A percentile compares a stretch with the other conserved stretches of the same genome.
Conservation (phyloP, 495 filamentous ascomycete species). For the Annulohypoxylon maeteangense region DNA sequence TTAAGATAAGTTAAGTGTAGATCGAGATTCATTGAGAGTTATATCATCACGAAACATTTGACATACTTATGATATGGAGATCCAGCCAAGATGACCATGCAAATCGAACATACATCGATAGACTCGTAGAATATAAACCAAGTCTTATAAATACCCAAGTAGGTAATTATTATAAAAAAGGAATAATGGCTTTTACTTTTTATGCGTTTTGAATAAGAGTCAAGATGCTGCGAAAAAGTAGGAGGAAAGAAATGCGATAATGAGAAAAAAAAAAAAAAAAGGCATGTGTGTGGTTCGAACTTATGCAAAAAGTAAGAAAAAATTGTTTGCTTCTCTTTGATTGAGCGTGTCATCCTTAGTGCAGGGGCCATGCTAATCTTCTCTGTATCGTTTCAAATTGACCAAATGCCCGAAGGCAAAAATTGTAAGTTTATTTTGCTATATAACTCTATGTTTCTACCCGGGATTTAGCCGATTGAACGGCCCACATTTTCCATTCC, state of each 20-base stretch:
- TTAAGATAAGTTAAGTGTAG: no score
- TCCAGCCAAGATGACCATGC: no score
- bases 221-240: neutral
- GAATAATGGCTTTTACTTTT: neutral
- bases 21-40: no score
- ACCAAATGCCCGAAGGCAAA: slow-evolving; percentile 81
- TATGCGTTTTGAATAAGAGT: no score
- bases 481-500: neutral
- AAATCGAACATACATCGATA: no score
- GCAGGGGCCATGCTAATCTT: slow-evolving; percentile 98
- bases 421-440: neutral
- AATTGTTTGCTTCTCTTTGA: slow-evolving; percentile 95
- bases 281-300: neutral
- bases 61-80: no score
- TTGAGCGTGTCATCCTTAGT: slow-evolving; percentile 99
- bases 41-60: no score
- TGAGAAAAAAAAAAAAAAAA: neutral
- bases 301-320: slow-evolving; percentile 55
- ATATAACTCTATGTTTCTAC: neutral
- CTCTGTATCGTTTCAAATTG: slow-evolving; percentile 69
- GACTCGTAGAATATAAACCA: no score
- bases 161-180: no score
- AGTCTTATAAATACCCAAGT: no score
- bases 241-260: no score
- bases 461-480: neutral